Conservation (phyloP, 768 basidiomycete species). For the Leccinum uliginosum region DNA sequence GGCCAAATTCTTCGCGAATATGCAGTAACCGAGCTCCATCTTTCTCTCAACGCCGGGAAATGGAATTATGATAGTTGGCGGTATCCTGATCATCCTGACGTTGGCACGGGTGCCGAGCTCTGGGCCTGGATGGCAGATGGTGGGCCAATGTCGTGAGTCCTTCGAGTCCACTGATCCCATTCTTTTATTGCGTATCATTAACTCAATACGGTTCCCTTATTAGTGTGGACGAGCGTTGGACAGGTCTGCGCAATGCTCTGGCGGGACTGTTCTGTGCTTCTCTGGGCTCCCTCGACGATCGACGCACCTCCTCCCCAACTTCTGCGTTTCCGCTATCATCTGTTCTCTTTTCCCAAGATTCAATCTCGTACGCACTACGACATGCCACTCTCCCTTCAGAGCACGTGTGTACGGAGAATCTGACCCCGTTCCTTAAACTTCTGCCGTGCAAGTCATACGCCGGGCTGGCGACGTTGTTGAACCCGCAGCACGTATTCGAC, state of each 20-base stretch:
- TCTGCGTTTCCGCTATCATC: slow-evolving; percentile 62
- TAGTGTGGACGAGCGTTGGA: slow-evolving; percentile 78
- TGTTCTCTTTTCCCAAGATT: slow-evolving; percentile 38
- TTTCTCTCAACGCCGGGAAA: slow-evolving; percentile 86
- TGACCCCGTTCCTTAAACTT: slow-evolving; percentile 93
- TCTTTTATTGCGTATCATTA: neutral
- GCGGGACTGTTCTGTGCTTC: slow-evolving; percentile 95
- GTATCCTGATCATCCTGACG: slow-evolving; percentile 67
- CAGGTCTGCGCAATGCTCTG: slow-evolving; percentile 79
- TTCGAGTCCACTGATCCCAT: neutral
- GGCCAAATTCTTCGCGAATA: slow-evolving; percentile 86
- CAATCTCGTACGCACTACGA: slow-evolving; percentile 51
- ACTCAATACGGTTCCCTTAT: neutral
- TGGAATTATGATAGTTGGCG: slow-evolving; percentile 90
- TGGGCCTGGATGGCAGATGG: slow-evolving; percentile 90
- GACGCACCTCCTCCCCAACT: slow-evolving; percentile 66
- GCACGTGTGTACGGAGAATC: slow-evolving; percentile 94
- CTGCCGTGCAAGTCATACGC: slow-evolving; percentile 89
- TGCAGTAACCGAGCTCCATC: slow-evolving; percentile 81
- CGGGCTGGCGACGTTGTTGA: slow-evolving; percentile 77
- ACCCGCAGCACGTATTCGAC: slow-evolving; percentile 83
- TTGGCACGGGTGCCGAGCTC: slow-evolving; percentile 84
- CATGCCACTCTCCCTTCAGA: slow-evolving; percentile 80
- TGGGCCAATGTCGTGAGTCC: slow-evolving; percentile 43
- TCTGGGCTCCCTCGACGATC: slow-evolving; percentile 69